Percentiles rank a stretch among this genome's conserved stretches.
Conservation (phyloP, 805 yeast genomes). For the Metschnikowia drakensbergensis region DNA sequence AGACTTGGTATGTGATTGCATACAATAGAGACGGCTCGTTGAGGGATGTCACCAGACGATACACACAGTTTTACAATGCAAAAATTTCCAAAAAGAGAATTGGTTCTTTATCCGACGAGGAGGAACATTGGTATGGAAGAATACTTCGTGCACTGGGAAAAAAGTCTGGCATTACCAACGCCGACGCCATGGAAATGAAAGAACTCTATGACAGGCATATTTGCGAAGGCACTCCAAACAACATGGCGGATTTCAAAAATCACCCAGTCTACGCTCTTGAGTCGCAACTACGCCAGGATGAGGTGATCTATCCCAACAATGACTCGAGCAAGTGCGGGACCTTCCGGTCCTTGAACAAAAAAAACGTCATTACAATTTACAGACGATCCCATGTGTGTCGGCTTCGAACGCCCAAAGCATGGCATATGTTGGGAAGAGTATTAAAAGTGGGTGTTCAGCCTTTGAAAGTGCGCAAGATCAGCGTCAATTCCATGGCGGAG, state of each 20-base stretch:
- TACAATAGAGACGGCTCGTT: conserved; percentile 63
- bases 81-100: conserved; percentile 72
- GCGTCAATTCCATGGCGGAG: conserved; percentile 20
- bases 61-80: conserved; percentile 66
- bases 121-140: conserved; percentile 57
- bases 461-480: conserved; percentile 31
- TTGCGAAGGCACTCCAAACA: conserved; percentile 85
- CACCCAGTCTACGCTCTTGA: conserved; percentile 87
- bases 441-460: conserved; percentile 70
- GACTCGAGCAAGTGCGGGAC: conserved; percentile 62
- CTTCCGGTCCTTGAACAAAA: conserved; percentile 37
- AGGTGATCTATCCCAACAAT: conserved; percentile 63
- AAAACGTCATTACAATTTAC: conserved; percentile 54
- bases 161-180: conserved; percentile 22
- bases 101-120: conserved; percentile 49
- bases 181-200: conserved; percentile 54
- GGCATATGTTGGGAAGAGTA: conserved; percentile 80
- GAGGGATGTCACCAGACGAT: conserved; percentile 82
- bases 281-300: conserved; percentile 66
- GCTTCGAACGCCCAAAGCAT: conserved; percentile 72
- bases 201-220: conserved; percentile 60
- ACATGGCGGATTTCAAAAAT: conserved; percentile 72
- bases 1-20: conserved; percentile 71
- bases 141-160: conserved; percentile 36
- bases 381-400: conserved; percentile 59